phyloP scores from a whole-genome alignment of 1,139 yeast genomes.

The Eremothecium coryli region DNA sequence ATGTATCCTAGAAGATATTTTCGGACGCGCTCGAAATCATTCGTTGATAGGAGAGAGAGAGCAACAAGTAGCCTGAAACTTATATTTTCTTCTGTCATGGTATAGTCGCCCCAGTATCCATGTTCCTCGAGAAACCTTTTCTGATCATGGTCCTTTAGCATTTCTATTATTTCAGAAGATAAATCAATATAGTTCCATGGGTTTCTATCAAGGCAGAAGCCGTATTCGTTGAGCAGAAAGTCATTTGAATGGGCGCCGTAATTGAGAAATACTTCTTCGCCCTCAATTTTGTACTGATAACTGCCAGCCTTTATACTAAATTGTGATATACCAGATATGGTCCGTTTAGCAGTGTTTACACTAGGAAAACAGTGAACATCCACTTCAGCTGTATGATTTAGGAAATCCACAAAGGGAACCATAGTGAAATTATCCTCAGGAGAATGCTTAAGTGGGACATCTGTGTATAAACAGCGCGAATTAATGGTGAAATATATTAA shows the following conservation, averaged over 20 bases:
- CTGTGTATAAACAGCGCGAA: conserved; percentile 82
- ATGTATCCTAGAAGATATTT: conserved; percentile 25
- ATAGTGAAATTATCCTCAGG: conserved; percentile 65
- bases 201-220: conserved; percentile 54
- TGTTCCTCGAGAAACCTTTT: conserved; percentile 39
- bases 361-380: conserved; percentile 23
- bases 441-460: conserved; percentile 43
- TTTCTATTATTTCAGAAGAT: conserved; percentile 34
- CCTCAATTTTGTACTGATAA: conserved; percentile 30
- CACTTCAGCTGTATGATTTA: conserved; percentile 59
- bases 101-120: conserved; percentile 67
- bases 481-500: conserved; percentile 85
- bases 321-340: conserved; percentile 17
- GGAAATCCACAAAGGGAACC: conserved; percentile 85
- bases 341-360: conserved; percentile 11
- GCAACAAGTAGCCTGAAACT: conserved; percentile 76
- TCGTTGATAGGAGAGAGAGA: conserved; percentile 37
- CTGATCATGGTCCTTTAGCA: conserved; percentile 34
- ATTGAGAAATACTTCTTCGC: conserved; percentile 58
- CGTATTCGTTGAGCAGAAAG: conserved; percentile 76
- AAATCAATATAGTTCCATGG: conserved; percentile 67
- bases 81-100: conserved; percentile 42
- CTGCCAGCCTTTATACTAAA: conserved; percentile 22
- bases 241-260: conserved; percentile 88
- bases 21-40: conserved; percentile 20